Evolutionary conservation across 352 stramenopile genomes (phyloP).

Genomic region (Pythium biforme): DNA sequence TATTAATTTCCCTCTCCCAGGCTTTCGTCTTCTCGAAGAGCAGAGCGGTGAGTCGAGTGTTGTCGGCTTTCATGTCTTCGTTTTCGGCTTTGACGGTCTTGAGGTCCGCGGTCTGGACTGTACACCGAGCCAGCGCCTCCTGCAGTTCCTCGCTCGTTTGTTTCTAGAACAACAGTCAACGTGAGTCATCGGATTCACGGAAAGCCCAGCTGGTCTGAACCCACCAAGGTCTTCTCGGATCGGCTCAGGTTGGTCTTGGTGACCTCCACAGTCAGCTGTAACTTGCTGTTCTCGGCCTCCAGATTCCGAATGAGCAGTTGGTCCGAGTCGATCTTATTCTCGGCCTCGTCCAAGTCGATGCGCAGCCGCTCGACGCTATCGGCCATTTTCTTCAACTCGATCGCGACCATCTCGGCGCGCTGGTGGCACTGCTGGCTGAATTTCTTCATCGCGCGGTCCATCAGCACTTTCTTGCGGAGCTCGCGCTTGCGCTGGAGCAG

Average conservation of each 20-base stretch:
- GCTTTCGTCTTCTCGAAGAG: slow-evolving; percentile 76
- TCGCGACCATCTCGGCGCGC: slow-evolving; percentile 49
- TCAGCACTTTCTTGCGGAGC: slow-evolving; percentile 61
- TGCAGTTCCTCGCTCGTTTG: slow-evolving; percentile 53
- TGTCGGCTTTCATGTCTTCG: slow-evolving; percentile 45
- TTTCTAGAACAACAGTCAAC: slow-evolving; percentile 31
- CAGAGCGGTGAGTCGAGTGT: slow-evolving; percentile 49
- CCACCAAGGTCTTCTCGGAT: slow-evolving; percentile 51
- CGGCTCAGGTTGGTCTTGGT: slow-evolving; percentile 48
- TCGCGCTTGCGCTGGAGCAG: slow-evolving; percentile 71
- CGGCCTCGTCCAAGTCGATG: slow-evolving; percentile 57
- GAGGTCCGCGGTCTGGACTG: slow-evolving; percentile 38
- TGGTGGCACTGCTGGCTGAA: slow-evolving; percentile 63
- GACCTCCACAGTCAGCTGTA: slow-evolving; percentile 63
- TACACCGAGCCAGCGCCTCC: slow-evolving; percentile 31
- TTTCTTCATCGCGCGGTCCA: slow-evolving; percentile 75
- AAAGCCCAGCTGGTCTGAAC: neutral
- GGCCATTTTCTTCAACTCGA: slow-evolving; percentile 58
- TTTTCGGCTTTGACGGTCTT: slow-evolving; percentile 32
- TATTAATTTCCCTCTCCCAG: slow-evolving; percentile 61
- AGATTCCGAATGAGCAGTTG: slow-evolving; percentile 57
- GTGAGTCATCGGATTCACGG: too few species aligned
- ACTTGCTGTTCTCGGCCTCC: slow-evolving; percentile 64
- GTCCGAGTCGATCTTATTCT: slow-evolving; percentile 75
- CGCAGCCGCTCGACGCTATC: slow-evolving; percentile 42